Conservation (phyloP, 306 rosid genomes). For the Citrullus colocynthis region DNA sequence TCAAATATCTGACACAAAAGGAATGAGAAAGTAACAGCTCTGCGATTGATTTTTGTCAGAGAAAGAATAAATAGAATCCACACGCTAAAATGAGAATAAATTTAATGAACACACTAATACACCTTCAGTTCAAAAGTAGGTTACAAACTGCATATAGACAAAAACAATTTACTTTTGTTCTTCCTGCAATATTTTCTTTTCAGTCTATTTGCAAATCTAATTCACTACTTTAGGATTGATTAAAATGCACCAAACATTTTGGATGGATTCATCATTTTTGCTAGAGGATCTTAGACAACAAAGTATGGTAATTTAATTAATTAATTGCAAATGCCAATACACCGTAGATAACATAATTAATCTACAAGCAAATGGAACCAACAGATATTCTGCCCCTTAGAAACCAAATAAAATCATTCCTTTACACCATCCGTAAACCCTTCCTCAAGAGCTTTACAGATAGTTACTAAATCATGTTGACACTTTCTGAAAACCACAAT, state of each 20-base stretch:
- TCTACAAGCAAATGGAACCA: background rate
- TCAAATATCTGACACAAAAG: constrained; percentile 49
- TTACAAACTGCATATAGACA: background rate
- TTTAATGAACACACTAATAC: background rate
- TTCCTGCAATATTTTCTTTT: background rate
- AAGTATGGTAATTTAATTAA: background rate
- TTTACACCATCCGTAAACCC: background rate
- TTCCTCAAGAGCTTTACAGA: background rate
- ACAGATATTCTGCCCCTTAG: background rate
- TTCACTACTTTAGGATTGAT: background rate
- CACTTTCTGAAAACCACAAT: background rate
- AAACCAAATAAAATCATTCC: background rate
- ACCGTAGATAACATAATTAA: background rate
- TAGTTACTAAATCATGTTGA: background rate
- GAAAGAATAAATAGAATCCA: background rate
- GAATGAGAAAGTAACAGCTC: constrained; percentile 1
- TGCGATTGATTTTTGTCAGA: background rate
- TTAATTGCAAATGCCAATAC: background rate
- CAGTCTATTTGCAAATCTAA: background rate
- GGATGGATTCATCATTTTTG: background rate
- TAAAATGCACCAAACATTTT: background rate
- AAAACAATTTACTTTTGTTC: background rate
- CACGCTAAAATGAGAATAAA: background rate
- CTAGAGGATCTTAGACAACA: background rate
- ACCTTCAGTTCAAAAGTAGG: background rate